These are phyloP conservation scores for Zychaea mexicana DNA, from an alignment of 371 early-diverging fungal species.

Conservation along the genomic window DNA sequence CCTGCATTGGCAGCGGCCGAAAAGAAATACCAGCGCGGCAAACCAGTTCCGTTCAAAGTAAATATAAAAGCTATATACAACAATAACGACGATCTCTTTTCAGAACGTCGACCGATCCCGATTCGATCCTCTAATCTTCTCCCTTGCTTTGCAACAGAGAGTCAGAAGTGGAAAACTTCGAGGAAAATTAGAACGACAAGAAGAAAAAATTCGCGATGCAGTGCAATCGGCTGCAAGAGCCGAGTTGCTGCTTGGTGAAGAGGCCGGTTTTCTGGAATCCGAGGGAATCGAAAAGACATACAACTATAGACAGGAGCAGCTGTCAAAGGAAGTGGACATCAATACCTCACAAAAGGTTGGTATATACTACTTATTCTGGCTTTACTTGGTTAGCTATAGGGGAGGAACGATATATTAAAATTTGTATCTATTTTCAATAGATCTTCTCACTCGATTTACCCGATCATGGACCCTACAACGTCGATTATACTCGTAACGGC, in stretches of 20 bases:
- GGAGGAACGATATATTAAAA: too few relatives aligned
- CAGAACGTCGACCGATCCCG: background rate
- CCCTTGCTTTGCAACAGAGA: too few relatives aligned
- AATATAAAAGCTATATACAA: too few relatives aligned
- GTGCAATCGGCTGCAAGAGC: constrained; percentile 76
- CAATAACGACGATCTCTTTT: background rate
- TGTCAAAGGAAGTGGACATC: constrained; percentile 78
- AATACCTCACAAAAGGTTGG: constrained; percentile 78
- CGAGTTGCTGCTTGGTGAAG: constrained; percentile 77
- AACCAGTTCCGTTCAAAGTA: constrained; percentile 15
- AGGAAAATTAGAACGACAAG: constrained; percentile 57
- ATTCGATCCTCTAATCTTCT: background rate
- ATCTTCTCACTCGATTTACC: constrained; percentile 84
- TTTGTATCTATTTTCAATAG: constrained; percentile 31
- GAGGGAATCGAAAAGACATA: constrained; percentile 91
- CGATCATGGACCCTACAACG: constrained; percentile 85
- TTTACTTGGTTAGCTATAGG: too few relatives aligned
- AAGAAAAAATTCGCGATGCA: constrained; percentile 68
- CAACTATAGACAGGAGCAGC: constrained; percentile 79
- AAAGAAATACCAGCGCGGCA: constrained; percentile 17
- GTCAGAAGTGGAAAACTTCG: constrained; percentile 71
- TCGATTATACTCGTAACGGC: constrained; percentile 94
- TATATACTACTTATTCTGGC: background rate
- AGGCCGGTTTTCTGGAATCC: constrained; percentile 81
- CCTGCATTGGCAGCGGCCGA: background rate